These are phyloP conservation scores for Alternaria burnsii DNA, from an alignment of 2,329 filamentous ascomycete species.

Conservation along the genomic window DNA sequence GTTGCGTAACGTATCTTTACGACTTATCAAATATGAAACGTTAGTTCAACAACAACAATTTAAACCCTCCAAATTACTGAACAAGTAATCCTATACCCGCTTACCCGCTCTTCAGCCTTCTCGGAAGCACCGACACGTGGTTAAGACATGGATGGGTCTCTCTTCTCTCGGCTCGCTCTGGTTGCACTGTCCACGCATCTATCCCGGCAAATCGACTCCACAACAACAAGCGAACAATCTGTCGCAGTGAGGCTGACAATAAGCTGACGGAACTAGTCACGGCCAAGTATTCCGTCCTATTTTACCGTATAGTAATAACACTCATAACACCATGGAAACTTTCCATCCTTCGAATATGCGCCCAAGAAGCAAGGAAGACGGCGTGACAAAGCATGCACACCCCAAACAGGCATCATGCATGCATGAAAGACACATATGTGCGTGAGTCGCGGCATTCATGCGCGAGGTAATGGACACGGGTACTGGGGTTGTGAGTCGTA, in stretches of 20 bases:
- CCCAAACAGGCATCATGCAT: not conserved
- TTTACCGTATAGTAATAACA: not conserved
- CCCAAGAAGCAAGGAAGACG: constrained; percentile 1
- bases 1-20: not conserved
- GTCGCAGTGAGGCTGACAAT: not conserved
- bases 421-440: not conserved
- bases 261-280: not conserved
- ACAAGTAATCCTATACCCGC: not conserved
- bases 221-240: not conserved
- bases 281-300: not conserved
- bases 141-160: not conserved
- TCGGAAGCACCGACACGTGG: constrained; percentile 1
- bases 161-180: not conserved
- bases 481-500: not conserved
- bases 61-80: not conserved
- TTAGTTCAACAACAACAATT: not conserved
- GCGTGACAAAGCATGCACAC: not conserved
- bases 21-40: constrained; percentile 3
- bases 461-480: not conserved
- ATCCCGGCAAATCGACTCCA: not conserved
- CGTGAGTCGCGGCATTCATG: not conserved
- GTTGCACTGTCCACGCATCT: not conserved
- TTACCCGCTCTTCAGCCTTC: not conserved
- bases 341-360: not conserved
- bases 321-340: not conserved